Evolutionary conservation across 495 filamentous ascomycete species (phyloP).

Genomic region (Immersiella caudata): DNA sequence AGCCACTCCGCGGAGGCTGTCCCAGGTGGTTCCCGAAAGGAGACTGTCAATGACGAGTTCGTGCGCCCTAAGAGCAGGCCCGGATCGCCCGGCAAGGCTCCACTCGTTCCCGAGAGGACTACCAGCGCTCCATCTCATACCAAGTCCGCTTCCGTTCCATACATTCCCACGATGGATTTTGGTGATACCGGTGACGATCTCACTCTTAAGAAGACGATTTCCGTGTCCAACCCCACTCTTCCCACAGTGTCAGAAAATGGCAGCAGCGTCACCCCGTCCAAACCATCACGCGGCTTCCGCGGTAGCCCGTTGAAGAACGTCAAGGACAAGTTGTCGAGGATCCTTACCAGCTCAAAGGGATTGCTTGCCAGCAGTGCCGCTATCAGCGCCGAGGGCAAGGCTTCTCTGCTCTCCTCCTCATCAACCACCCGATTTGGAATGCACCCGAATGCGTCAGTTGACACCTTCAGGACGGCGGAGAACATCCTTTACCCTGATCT

Average conservation of each 20-base stretch:
- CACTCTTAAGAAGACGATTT: conserved; percentile 62
- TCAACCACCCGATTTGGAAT: conserved; percentile 42
- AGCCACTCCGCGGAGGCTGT: conserved; percentile 62
- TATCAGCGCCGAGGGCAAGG: conserved; percentile 73
- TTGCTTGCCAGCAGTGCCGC: conserved; percentile 80
- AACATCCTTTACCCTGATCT: conserved; percentile 50
- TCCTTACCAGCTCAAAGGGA: conserved; percentile 81
- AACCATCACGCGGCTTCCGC: conserved; percentile 64
- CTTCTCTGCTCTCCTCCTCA: conserved; percentile 54
- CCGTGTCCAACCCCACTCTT: conserved; percentile 62
- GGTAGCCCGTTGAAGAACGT: conserved; percentile 86
- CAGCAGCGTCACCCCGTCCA: conserved; percentile 65
- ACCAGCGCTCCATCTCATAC: conserved; percentile 45
- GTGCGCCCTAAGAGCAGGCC: conserved; percentile 43
- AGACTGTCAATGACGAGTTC: conserved; percentile 47
- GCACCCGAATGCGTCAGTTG: conserved; percentile 41
- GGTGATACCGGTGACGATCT: conserved; percentile 41
- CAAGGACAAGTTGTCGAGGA: conserved; percentile 84
- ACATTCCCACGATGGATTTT: conserved; percentile 52
- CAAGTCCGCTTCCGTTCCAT: conserved; percentile 60
- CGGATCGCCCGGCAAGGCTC: conserved; percentile 44
- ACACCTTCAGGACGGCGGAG: conserved; percentile 40
- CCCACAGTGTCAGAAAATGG: conserved; percentile 44
- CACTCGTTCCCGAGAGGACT: conserved; percentile 40
- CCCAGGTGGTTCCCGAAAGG: conserved; percentile 56